phyloP scores from a whole-genome alignment of 2,329 filamentous ascomycete genomes.

The Ophiostoma ulmi region DNA sequence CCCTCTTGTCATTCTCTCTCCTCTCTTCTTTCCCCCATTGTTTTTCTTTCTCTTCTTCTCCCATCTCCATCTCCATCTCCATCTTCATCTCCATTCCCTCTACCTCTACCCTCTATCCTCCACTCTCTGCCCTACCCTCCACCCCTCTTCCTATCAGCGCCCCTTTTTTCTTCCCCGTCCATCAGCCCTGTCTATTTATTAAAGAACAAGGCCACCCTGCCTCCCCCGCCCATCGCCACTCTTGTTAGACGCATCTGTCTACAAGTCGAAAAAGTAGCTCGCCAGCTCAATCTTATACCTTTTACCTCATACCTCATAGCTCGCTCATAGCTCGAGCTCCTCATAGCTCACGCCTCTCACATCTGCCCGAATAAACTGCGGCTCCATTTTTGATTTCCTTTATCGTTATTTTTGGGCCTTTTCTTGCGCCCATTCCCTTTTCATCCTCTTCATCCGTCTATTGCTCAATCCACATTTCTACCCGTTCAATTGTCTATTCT shows the following conservation, averaged over 20 bases:
- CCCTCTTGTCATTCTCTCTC: not conserved
- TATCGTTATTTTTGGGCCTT: not conserved
- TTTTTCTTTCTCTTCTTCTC: not conserved
- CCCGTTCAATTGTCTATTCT: not conserved
- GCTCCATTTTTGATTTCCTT: conserved; percentile 6
- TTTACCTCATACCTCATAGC: not conserved
- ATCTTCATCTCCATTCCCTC: not conserved
- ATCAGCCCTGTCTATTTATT: not conserved
- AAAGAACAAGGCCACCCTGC: not conserved
- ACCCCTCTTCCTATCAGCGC: not conserved
- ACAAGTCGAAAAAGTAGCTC: conserved; percentile 4
- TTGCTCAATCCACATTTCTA: not conserved
- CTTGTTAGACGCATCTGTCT: conserved; percentile 6
- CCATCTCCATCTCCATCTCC: not conserved
- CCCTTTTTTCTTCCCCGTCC: not conserved
- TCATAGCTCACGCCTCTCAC: too few relatives aligned
- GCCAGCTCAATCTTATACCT: not conserved
- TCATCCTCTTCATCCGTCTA: too few relatives aligned
- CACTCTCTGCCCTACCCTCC: not conserved
- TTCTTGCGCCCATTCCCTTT: too few relatives aligned
- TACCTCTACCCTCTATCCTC: not conserved
- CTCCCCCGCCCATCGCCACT: not conserved
- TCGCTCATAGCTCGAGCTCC: too few relatives aligned
- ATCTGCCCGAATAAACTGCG: not conserved
- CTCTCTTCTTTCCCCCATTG: not conserved